A percentile compares a stretch with the other conserved stretches of the same genome.
These are phyloP conservation scores for Coemansia sp. DNA, from an alignment of 192 early-diverging fungal genomes.

Conservation along the genomic window DNA sequence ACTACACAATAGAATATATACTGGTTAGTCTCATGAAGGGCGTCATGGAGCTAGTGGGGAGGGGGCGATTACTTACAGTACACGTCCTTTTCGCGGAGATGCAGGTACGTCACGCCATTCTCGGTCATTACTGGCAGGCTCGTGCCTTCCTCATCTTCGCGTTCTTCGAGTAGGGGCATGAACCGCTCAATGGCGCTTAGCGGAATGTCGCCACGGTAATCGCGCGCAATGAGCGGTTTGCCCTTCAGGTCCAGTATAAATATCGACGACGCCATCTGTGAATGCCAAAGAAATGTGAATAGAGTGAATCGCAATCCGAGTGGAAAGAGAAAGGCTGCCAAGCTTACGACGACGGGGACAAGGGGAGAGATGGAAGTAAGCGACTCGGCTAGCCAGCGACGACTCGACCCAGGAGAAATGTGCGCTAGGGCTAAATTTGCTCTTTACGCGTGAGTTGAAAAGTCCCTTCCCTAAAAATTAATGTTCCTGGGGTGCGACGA, in stretches of 20 bases:
- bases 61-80: conserved; percentile 67
- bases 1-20: conserved; percentile 37
- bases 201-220: conserved; percentile 98
- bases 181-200: conserved; percentile 95
- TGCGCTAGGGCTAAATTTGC: background rate
- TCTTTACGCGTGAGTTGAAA: too few species aligned
- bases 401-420: background rate
- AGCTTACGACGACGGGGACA: background rate
- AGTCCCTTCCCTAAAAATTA: too few species aligned
- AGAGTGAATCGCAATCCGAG: background rate
- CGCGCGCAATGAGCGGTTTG: conserved; percentile 96
- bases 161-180: conserved; percentile 91
- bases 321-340: background rate
- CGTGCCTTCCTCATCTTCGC: conserved; percentile 90
- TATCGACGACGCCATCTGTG: conserved; percentile 66
- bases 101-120: conserved; percentile 93
- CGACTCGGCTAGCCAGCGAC: background rate
- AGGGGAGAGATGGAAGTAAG: background rate
- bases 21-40: background rate
- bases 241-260: conserved; percentile 98
- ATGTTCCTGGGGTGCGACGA: too few species aligned
- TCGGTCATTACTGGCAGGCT: conserved; percentile 89
- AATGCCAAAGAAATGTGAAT: background rate
- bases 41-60: background rate
- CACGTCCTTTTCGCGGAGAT: conserved; percentile 93